phyloP scores from a whole-genome alignment of 352 stramenopile species.

The Phytophthora kernoviae region DNA sequence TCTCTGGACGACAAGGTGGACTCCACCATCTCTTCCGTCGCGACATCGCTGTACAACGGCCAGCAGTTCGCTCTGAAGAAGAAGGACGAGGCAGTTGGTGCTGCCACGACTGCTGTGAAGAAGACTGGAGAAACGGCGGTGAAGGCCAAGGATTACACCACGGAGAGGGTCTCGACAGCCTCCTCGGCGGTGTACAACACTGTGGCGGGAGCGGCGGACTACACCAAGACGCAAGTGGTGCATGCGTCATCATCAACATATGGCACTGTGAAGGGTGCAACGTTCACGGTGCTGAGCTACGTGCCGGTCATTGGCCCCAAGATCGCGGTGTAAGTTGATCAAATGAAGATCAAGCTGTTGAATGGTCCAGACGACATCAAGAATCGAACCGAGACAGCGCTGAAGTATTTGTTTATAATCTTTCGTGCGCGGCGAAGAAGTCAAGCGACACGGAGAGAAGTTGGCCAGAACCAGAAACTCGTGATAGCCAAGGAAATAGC shows the following conservation, averaged over 20 bases:
- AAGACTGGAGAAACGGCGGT: conserved; percentile 47
- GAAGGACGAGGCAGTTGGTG: conserved; percentile 61
- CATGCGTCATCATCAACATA: conserved; percentile 73
- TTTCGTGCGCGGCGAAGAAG: not conserved
- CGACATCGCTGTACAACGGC: conserved; percentile 58
- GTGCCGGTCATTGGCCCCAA: conserved; percentile 67
- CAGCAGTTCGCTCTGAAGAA: conserved; percentile 72
- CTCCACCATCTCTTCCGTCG: conserved; percentile 49
- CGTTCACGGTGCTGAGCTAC: conserved; percentile 59
- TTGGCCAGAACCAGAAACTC: conserved; percentile 3
- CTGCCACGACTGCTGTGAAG: conserved; percentile 42
- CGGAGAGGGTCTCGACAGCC: conserved; percentile 39
- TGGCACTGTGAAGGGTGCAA: conserved; percentile 55
- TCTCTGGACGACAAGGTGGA: conserved; percentile 76
- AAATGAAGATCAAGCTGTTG: not conserved
- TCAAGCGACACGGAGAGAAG: not conserved
- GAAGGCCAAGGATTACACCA: conserved; percentile 72
- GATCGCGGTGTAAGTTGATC: conserved; percentile 57
- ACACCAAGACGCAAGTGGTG: conserved; percentile 67
- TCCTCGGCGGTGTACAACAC: conserved; percentile 46
- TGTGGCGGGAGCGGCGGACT: conserved; percentile 60
- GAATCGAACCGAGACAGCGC: not conserved
- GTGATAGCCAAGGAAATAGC: conserved; percentile 12
- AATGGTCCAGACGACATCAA: not conserved
- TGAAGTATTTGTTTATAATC: conserved; percentile 23